Base-by-base conservation (phyloP, 306 rosid species). In the Cicer bijugum region DNA sequence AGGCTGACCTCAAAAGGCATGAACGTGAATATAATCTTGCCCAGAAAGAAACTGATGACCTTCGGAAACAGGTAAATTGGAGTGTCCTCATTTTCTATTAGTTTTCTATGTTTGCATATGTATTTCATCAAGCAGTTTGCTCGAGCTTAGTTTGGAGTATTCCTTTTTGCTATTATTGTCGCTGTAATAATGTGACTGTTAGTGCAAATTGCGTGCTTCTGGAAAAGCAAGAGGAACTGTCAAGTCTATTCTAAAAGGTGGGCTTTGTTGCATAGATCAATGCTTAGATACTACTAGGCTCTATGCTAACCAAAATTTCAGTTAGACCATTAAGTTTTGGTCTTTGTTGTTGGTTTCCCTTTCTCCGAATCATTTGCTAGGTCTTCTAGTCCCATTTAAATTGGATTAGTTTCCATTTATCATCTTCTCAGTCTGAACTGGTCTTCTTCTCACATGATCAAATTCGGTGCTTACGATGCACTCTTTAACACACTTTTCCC, bases 1-100 rank as follows among this genome's bases (percentile, higher is more conserved):
- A 94, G 99, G 97, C 86, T 74, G 91, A 88, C 71, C 71, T 89
- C 50, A 86, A 86, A 90, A 87, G 89, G 83, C 87, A 76, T 71
- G 99, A 87, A 63, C 96, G 99, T 4, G 93, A 89, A 64, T 81
- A 83, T 82, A 74, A 35, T 53, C 82, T 89, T 84, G 85, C 88
- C 38, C 95, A 81, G 70, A 89, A 86, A 84, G 99, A 91, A 84
- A 85, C 79, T 79, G 69, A 46, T 14, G 99, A 89, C 87, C 97
- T 91, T 70, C 92, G 82, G 39, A 91, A 83, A 69, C 97, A 94
- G 96, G 99, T 89, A 82, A 82, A 56, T 16, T 65, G 56, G 44
- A 68, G 67, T 28, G 19, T 44, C 43, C 15, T n/a, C 7, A 1
- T 16, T 42, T 19, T 33, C 45, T 52, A 42, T 14, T 70, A 55